phyloP scores from a whole-genome alignment of 2,329 filamentous ascomycete genomes.

The Fusarium sacchari region DNA sequence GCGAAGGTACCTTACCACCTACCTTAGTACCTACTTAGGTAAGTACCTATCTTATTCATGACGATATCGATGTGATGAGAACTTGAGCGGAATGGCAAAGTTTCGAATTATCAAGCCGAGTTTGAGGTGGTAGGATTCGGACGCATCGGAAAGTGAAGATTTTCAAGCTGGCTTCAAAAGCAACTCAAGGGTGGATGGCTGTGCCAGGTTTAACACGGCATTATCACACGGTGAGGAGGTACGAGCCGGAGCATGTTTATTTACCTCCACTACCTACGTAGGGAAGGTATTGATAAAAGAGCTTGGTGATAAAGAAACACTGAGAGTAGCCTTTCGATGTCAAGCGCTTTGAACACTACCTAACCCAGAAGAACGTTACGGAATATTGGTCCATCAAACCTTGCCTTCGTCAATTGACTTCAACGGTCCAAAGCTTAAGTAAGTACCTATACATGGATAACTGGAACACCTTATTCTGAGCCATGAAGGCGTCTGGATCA shows the following conservation, averaged over 20 bases:
- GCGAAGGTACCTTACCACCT: neutral
- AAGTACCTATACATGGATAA: neutral
- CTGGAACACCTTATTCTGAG: neutral
- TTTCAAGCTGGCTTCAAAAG: neutral
- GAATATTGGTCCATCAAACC: neutral
- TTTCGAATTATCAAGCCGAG: neutral
- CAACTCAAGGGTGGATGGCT: neutral
- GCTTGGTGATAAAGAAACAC: neutral
- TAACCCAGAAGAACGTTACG: neutral
- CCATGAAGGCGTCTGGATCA: neutral
- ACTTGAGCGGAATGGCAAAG: neutral
- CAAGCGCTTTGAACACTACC: neutral
- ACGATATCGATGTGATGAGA: neutral
- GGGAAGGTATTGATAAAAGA: neutral
- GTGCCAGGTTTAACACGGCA: neutral
- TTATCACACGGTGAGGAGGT: neutral
- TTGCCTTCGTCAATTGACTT: neutral
- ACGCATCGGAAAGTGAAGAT: conserved; percentile 23
- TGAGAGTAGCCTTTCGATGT: neutral
- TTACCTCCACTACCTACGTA: too few species aligned
- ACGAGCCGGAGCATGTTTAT: neutral
- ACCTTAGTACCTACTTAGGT: too few species aligned
- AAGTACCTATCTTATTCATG: neutral
- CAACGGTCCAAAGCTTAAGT: neutral
- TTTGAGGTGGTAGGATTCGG: conserved; percentile 12